Conservation (phyloP, 805 yeast genomes). For the Pichia eremophila region DNA sequence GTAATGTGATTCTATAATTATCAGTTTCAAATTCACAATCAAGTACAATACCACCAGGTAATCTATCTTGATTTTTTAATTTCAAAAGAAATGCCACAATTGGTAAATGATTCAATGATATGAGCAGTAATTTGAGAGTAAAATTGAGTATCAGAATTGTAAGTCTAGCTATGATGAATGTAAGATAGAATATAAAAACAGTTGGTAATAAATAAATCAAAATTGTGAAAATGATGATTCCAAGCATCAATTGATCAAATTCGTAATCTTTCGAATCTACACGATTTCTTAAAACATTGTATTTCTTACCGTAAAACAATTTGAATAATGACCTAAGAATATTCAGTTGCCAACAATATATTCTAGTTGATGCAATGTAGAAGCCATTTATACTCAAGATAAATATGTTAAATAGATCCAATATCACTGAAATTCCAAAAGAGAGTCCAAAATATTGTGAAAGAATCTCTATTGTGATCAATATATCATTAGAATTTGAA, state of each 20-base stretch:
- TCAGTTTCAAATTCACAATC: conserved; percentile 14
- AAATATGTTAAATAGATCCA: conserved; percentile 55
- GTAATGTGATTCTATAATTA: conserved; percentile 4
- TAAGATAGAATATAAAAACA: conserved; percentile 69
- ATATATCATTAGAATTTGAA: conserved; percentile 9
- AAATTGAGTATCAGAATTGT: conserved; percentile 39
- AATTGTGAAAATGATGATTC: conserved; percentile 80
- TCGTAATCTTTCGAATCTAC: conserved; percentile 80
- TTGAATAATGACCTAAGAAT: conserved; percentile 67
- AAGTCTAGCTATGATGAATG: conserved; percentile 57
- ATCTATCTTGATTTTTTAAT: conserved; percentile 63
- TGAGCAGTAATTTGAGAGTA: conserved; percentile 47
- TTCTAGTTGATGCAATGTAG: conserved; percentile 67
- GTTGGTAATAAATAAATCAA: conserved; percentile 78
- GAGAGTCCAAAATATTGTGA: conserved; percentile 47
- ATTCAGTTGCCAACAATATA: conserved; percentile 67
- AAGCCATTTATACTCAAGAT: conserved; percentile 71
- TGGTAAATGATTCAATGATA: conserved; percentile 76
- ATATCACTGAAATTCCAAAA: conserved; percentile 51
- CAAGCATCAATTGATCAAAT: conserved; percentile 77
- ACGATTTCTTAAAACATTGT: conserved; percentile 74
- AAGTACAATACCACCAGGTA: conserved; percentile 44
- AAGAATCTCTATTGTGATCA: conserved; percentile 10
- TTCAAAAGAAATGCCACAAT: conserved; percentile 72
- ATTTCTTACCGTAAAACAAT: conserved; percentile 82